Base-by-base conservation (phyloP, 441 rosid genomes). In the Geranium incanum region DNA sequence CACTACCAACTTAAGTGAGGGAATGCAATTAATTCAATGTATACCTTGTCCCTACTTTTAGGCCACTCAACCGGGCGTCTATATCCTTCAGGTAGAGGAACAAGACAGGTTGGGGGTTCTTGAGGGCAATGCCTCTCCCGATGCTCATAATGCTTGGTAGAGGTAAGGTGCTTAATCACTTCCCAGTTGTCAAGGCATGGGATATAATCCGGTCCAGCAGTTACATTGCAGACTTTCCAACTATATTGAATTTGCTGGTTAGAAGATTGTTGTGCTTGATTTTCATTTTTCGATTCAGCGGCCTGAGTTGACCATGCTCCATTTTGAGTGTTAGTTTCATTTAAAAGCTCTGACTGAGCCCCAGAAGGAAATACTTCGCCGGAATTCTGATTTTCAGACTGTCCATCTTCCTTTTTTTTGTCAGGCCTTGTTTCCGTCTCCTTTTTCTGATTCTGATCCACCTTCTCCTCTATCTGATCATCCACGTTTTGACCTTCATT, bases 121-220 rank as follows among this genome's bases (percentile, higher is more conserved):
- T 84, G 85, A 11, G 97, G 99, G 68, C 99, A 92, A 78, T 92
- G 99, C 82, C 99, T 86, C 86, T 92, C 99, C 70, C 99, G 84
- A 80, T 92, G 99, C 76, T 94, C 95, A 68, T 94, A 94, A 81
- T 94, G 97, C 83, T 86, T 94, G 62, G 95, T 94, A 68, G 81
- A 68, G 57, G 33, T 79, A 55, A 94, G 97, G 76, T 74, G 83
- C 86, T 59, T 88, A 76, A 94, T 86, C 63, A 92, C 95, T 81
- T 82, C 72, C 82, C 45, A 80, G 78, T 94, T 94, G 78, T 94
- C 99, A 66, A 94, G 97, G 77, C 99, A 94, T 3, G 99, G 99
- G 72, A 94, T 89, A 70, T 82, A 94, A 84, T 92, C 99, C 9
- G 95, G 78, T 33, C 95, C 97, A 5, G 96, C 92, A 71, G 93